Conservation (phyloP, 345 rosid genomes). For the Citrus unshiu region DNA sequence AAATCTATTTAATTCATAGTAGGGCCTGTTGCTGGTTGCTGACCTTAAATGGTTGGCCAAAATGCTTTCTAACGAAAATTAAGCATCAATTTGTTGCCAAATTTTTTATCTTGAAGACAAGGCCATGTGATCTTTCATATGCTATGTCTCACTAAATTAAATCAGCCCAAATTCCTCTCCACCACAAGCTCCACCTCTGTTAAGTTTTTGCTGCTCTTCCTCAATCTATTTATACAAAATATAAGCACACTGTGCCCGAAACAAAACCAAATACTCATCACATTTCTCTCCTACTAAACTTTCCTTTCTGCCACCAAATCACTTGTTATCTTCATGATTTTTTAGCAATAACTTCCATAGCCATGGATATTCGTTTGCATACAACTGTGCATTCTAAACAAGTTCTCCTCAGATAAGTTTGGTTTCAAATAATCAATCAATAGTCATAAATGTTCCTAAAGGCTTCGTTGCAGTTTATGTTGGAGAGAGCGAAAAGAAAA, state of each 20-base stretch:
- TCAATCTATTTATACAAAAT: background rate
- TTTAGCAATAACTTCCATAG: background rate
- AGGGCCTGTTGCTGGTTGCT: background rate
- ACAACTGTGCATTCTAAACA: constrained; percentile 15
- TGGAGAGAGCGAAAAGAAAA: constrained; percentile 26
- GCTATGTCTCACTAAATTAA: background rate
- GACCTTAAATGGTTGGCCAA: background rate
- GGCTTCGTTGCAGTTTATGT: constrained; percentile 15
- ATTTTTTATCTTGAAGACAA: background rate
- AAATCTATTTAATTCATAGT: background rate
- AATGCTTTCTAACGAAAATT: background rate
- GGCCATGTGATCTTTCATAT: background rate
- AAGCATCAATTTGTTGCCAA: background rate
- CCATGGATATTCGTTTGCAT: constrained; percentile 13
- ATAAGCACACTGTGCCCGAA: background rate
- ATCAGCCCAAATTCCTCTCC: background rate
- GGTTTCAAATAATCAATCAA: constrained; percentile 1
- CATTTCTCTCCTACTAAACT: background rate
- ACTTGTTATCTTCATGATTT: background rate
- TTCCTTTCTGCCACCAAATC: background rate
- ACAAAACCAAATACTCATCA: constrained; percentile 5
- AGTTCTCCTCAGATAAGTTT: constrained; percentile 1
- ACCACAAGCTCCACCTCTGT: background rate
- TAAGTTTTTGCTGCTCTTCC: background rate
- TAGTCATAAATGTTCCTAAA: background rate